Base-by-base conservation (phyloP, 2,329 filamentous ascomycete genomes). In the Rutstroemia sp. region DNA sequence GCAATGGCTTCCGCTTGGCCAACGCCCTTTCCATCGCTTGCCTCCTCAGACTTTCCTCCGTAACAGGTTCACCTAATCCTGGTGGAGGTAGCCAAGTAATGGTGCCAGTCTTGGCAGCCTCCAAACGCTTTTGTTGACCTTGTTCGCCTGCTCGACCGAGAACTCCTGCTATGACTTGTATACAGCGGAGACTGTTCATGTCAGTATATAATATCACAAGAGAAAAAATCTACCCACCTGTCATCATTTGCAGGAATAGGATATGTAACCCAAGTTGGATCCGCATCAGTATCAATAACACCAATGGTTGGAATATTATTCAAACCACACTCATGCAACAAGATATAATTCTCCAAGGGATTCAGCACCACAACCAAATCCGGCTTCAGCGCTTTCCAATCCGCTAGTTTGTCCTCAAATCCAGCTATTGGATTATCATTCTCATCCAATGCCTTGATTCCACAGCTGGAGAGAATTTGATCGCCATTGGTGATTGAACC, bases 241-340 rank as follows among this genome's bases (percentile, higher is more conserved):
- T 99, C 94, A 69, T 99, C 94, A 71, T 99, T 99, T 51, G 90
- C 90, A 2, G 94, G 94, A 64, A 99, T 96, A 14, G 89, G 88
- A 70, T 99, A 99, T 4, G 94, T 97, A 51, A 97, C 91, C 83
- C 89, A 92, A 0, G 90, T 90, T 0, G 94, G 90, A 72, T 97
- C 88, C 2, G 85, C 86, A 71, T 99, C 88, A 1, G 94, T 97
- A 72, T 99, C 94, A 63, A 97, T 87, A 57, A 99, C 79, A 48
- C 92, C 94, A 67, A 99, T 94, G 0, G 94, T 97, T 1, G 94
- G 94, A 57, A 99, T 88, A 67, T 87, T 89, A 70, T 90, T 87
- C 57, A 91, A 71, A 0, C 87, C 89, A 71, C 94, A 97, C 77
- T 99, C 94, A 72, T 94, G 90, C 67, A 99, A 77, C 70, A 96